Evolutionary conservation across 208 protist genomes (phyloP).

Genomic region (Crithidia bombi): DNA sequence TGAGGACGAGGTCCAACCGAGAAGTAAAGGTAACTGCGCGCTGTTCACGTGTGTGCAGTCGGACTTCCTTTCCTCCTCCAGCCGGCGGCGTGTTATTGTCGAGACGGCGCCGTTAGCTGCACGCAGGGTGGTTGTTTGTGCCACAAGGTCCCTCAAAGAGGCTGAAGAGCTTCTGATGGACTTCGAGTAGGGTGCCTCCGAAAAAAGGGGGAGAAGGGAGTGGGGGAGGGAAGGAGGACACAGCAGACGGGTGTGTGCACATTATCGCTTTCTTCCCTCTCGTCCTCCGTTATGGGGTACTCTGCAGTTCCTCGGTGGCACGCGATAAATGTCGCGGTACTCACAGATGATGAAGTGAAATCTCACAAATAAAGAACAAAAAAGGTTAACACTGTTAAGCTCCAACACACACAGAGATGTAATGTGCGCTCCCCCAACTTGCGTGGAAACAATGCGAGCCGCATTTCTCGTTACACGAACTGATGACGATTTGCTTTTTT

Average conservation of each 20-base stretch:
- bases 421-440: no score
- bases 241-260: neutral
- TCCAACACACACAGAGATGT: no score
- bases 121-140: constrained; percentile 75
- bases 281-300: no score
- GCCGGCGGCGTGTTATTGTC: constrained; percentile 58
- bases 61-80: constrained; percentile 67
- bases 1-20: neutral
- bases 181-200: constrained; percentile 34
- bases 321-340: no score
- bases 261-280: neutral
- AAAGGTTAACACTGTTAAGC: no score
- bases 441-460: no score
- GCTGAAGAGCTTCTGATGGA: constrained; percentile 76
- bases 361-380: no score
- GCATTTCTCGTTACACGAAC: no score
- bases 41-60: constrained; percentile 80
- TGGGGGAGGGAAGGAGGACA: neutral
- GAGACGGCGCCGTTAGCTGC: constrained; percentile 55
- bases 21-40: constrained; percentile 55
- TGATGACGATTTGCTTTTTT: no score
- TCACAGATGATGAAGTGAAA: no score
- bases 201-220: neutral
- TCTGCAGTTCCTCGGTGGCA: no score
- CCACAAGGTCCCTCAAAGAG: constrained; percentile 59